These are phyloP conservation scores for Ascochyta lentis DNA, from an alignment of 2,329 filamentous ascomycete species.

Conservation along the genomic window DNA sequence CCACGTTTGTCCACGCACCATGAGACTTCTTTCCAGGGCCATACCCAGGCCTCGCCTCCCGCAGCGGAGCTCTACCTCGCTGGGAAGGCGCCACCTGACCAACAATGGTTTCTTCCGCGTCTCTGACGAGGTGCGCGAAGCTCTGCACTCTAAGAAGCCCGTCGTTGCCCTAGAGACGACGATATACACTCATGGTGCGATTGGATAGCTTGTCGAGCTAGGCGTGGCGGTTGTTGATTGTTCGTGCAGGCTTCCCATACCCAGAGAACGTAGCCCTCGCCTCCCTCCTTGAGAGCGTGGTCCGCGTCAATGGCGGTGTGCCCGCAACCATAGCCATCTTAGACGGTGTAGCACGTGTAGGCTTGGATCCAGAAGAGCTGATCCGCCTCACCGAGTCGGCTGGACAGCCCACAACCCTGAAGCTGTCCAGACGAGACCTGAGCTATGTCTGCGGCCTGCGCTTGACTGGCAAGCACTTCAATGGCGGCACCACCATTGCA, in stretches of 20 bases:
- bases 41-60: slow-evolving; percentile 26
- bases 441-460: slow-evolving; percentile 80
- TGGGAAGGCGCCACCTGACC: slow-evolving; percentile 37
- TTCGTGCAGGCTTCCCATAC: slow-evolving; percentile 67
- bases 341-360: slow-evolving; percentile 81
- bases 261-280: slow-evolving; percentile 78
- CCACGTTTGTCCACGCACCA: slow-evolving; percentile 18
- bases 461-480: slow-evolving; percentile 69
- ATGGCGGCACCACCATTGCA: slow-evolving; percentile 92
- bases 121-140: slow-evolving; percentile 82
- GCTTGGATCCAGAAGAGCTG: slow-evolving; percentile 75
- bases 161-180: slow-evolving; percentile 94
- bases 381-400: slow-evolving; percentile 71
- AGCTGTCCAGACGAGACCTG: slow-evolving; percentile 87
- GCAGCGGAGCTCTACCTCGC: background rate
- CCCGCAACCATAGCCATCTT: slow-evolving; percentile 92
- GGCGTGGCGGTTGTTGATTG: slow-evolving; percentile 16
- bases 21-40: slow-evolving; percentile 33
- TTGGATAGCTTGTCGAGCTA: background rate
- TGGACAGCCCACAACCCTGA: slow-evolving; percentile 71
- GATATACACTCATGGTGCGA: slow-evolving; percentile 91
- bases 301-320: slow-evolving; percentile 77
- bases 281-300: slow-evolving; percentile 78
- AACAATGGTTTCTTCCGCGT: slow-evolving; percentile 67
- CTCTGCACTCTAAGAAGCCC: slow-evolving; percentile 74